Conservation (phyloP, 2,329 filamentous ascomycete genomes). For the Cladosporium sphaerospermum region DNA sequence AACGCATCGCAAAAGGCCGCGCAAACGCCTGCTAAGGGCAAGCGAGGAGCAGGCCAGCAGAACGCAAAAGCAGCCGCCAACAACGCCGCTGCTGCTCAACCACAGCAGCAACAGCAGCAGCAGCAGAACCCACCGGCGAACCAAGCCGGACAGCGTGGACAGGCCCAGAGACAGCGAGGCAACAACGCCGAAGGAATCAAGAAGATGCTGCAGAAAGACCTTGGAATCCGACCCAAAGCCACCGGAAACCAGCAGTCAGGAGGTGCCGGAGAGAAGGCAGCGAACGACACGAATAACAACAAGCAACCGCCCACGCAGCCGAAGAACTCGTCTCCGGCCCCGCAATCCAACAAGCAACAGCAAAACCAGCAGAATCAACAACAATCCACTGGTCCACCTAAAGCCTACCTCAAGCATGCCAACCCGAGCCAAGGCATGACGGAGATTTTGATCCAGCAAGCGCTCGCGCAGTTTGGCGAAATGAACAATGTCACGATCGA, state of each 20-base stretch:
- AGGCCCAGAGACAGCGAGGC: constrained; percentile 24
- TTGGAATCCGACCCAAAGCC: constrained; percentile 47
- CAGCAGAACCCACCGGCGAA: constrained; percentile 18
- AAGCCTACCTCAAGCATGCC: constrained; percentile 50
- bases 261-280: background rate
- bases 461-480: constrained; percentile 66
- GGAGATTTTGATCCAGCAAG: constrained; percentile 67
- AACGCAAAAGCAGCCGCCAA: constrained; percentile 24
- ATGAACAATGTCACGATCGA: constrained; percentile 84
- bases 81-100: constrained; percentile 32
- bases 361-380: constrained; percentile 43
- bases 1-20: constrained; percentile 27
- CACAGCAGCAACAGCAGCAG: constrained; percentile 38
- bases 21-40: constrained; percentile 24
- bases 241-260: background rate
- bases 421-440: constrained; percentile 90
- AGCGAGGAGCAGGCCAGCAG: constrained; percentile 18
- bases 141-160: constrained; percentile 19
- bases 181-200: constrained; percentile 31
- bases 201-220: constrained; percentile 56
- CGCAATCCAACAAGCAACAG: constrained; percentile 14
- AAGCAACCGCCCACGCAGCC: constrained; percentile 6
- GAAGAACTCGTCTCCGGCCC: constrained; percentile 31
- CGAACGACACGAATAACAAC: constrained; percentile 3
- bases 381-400: constrained; percentile 64